A percentile compares a stretch with the other conserved stretches of the same genome.
Conservation (phyloP, 106 monocot species). For the Platanthera guangdongensis region DNA sequence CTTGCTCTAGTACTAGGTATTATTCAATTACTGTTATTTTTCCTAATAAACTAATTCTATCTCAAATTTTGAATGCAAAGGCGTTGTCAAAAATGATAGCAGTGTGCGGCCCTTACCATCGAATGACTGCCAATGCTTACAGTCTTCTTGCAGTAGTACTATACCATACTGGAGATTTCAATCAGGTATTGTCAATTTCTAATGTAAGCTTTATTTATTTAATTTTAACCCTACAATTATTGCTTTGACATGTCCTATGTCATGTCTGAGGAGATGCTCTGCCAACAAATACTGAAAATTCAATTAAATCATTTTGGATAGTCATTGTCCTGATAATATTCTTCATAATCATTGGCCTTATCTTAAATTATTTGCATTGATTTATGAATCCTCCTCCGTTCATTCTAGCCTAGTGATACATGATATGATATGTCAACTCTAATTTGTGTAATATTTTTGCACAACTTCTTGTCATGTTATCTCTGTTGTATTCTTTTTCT, state of each 20-base stretch:
- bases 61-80: constrained; percentile 29
- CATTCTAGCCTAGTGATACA: neutral
- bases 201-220: neutral
- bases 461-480: neutral
- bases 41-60: constrained; percentile 6
- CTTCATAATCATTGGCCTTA: neutral
- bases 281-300: neutral
- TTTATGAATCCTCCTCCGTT: neutral
- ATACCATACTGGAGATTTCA: constrained; percentile 92
- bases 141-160: constrained; percentile 91
- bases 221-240: neutral
- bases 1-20: no score
- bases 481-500: neutral
- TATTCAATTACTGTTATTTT: neutral
- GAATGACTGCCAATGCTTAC: constrained; percentile 86
- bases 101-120: constrained; percentile 90
- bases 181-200: constrained; percentile 46
- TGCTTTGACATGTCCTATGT: neutral
- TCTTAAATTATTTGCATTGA: neutral
- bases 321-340: neutral
- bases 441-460: neutral
- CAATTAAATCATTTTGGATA: neutral
- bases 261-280: neutral
- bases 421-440: neutral
- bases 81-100: constrained; percentile 82